phyloP scores from a whole-genome alignment of 257 asterid species.

The Solanum pinnatisectum region DNA sequence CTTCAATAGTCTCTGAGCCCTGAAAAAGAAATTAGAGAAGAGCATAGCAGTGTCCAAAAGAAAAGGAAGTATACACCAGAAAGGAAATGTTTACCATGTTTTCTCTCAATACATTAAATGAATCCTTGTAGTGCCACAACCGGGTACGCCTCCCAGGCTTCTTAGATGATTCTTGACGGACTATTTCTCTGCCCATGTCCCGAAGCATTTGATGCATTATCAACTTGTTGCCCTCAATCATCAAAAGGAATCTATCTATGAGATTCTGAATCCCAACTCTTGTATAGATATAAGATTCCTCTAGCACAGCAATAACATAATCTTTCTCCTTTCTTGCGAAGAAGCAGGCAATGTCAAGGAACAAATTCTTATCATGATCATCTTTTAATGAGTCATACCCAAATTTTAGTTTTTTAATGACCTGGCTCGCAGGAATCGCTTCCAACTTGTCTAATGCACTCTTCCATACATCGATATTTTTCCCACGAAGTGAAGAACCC shows the following conservation, averaged over 20 bases:
- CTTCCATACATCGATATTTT: background rate
- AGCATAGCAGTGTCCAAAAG: background rate
- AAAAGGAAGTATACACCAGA: background rate
- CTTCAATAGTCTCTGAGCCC: background rate
- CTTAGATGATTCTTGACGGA: background rate
- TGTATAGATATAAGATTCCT: background rate
- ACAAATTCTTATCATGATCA: background rate
- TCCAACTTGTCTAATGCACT: background rate
- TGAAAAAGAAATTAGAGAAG: background rate
- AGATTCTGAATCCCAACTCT: background rate
- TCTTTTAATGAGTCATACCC: background rate
- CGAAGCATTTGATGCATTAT: background rate
- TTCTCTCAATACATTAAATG: background rate
- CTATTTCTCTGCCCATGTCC: background rate
- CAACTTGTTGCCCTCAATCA: background rate
- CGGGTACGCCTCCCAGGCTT: background rate
- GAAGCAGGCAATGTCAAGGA: background rate
- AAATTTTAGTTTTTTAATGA: background rate
- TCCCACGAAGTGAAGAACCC: background rate
- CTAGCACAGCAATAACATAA: background rate
- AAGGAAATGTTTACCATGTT: background rate
- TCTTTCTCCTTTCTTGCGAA: background rate
- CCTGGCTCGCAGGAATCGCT: background rate
- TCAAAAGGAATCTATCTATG: background rate
- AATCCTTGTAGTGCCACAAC: background rate